Base-by-base conservation (phyloP, 2,329 filamentous ascomycete genomes). In the Fusarium sp. region DNA sequence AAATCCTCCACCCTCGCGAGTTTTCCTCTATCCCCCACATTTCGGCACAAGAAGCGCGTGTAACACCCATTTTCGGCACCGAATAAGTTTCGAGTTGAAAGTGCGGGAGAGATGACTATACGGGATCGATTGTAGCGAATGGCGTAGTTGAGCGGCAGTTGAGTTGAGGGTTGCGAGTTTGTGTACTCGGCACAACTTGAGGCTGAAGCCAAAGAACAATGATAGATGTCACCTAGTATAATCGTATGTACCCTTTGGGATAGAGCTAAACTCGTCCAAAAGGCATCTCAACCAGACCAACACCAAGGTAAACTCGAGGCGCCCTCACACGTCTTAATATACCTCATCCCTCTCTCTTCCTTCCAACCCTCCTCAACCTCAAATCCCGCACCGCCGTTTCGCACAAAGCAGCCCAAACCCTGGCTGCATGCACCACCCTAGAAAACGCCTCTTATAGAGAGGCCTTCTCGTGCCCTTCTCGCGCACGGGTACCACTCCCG, bases 11-110 rank as follows among this genome's bases (percentile, higher is more conserved):
- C 16, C 61, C 65, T 9, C 67, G 54, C 2, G 60, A 65, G 37
- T 54, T 70, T 31, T 68, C 67, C 16, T 70, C 61, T 6, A 70
- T 31, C 28, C 67, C 65, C 67, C 67, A 68, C 65, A 65, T 65
- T 50, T 62, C 54, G 6, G 65, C 55, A 34, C 67, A 70, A 15
- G 60, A 65, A 18, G 67, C 44, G 6, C 65, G 51, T 13, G 53
- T 37, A 23, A 70, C 18, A 23, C 43, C 51, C 65, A 70, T 70
- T 9, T 31, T 51, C 5, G 43, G 18, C 10, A 44, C 15, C 13
- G 36, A 7, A 8, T 12, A 18, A 28, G 23, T 23, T 23, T 30
- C 46, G 15, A 48, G 44, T 16, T 10, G 7, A 23, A 23, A 23
- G 23, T 23, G 4, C 5, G 23, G 23, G 23, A 23, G 23, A 23